phyloP scores from a whole-genome alignment of 192 early-diverging fungal genomes.

The Gonapodya prolifera region DNA sequence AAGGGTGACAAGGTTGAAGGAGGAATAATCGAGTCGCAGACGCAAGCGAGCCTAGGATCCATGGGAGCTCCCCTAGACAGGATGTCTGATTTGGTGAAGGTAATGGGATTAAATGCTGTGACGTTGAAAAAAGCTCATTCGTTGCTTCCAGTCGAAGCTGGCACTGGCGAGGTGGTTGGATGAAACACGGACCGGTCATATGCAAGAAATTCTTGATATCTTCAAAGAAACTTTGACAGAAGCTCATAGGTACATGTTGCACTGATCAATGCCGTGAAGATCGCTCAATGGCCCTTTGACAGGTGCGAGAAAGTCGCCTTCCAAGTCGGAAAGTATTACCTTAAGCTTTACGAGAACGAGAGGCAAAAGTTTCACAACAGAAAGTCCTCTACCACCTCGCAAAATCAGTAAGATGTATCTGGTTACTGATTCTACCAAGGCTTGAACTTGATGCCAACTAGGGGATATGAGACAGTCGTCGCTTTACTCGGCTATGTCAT shows the following conservation, averaged over 20 bases:
- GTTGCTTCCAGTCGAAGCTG: slow-evolving; percentile 20
- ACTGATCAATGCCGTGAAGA: slow-evolving; percentile 10
- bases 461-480: not conserved
- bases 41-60: not conserved
- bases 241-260: not conserved
- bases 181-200: slow-evolving; percentile 23
- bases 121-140: not conserved
- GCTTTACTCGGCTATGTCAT: slow-evolving; percentile 11
- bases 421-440: not conserved
- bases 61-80: slow-evolving; percentile 5
- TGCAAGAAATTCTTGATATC: slow-evolving; percentile 23
- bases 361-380: slow-evolving; percentile 4
- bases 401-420: not conserved
- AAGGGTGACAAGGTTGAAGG: not conserved
- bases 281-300: slow-evolving; percentile 10
- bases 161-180: slow-evolving; percentile 44
- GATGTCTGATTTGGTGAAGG: slow-evolving; percentile 14
- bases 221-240: slow-evolving; percentile 19
- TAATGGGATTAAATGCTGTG: slow-evolving; percentile 2
- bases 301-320: slow-evolving; percentile 60
- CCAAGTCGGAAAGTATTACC: slow-evolving; percentile 45
- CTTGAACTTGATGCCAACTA: not conserved
- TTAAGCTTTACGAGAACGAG: slow-evolving; percentile 30
- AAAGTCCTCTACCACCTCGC: not conserved
- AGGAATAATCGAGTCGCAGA: not conserved